Conservation (phyloP, 208 protist species). For the Acanthamoeba royreba region DNA sequence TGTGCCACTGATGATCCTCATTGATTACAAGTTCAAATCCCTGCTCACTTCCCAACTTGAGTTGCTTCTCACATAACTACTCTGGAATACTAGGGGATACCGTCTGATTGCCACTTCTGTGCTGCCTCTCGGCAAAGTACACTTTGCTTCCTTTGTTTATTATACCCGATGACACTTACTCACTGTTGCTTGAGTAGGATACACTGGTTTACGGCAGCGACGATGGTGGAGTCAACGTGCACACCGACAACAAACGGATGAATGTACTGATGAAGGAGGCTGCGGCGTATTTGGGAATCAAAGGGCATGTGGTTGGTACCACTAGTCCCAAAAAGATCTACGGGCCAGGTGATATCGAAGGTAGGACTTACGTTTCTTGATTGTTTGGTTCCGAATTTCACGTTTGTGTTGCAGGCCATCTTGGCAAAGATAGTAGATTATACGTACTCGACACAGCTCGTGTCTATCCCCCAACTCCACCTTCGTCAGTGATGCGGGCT, state of each 20-base stretch:
- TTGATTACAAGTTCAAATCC: slow-evolving; percentile 23
- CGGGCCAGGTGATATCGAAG: slow-evolving; percentile 28
- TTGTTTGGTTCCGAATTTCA: background rate
- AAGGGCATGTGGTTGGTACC: slow-evolving; percentile 17
- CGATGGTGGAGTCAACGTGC: background rate
- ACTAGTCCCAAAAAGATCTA: slow-evolving; percentile 3
- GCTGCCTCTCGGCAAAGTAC: background rate
- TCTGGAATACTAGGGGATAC: background rate
- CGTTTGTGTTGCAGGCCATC: background rate
- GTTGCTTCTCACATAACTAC: background rate
- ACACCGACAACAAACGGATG: background rate
- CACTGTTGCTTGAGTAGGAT: background rate
- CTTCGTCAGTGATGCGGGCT: background rate
- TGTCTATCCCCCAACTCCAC: background rate
- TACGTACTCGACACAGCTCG: slow-evolving; percentile 35
- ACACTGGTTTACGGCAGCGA: slow-evolving; percentile 37
- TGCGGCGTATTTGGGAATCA: slow-evolving; percentile 23
- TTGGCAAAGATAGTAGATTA: background rate
- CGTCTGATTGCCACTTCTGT: slow-evolving; percentile 40
- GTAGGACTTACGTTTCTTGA: background rate
- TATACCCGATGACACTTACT: background rate
- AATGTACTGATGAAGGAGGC: slow-evolving; percentile 28
- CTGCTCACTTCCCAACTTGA: background rate
- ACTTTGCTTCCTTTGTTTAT: background rate
- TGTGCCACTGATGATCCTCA: slow-evolving; percentile 37